Evolutionary conservation across 164 flowering plant species (phyloP).

Genomic region (Pachysandra terminalis): DNA sequence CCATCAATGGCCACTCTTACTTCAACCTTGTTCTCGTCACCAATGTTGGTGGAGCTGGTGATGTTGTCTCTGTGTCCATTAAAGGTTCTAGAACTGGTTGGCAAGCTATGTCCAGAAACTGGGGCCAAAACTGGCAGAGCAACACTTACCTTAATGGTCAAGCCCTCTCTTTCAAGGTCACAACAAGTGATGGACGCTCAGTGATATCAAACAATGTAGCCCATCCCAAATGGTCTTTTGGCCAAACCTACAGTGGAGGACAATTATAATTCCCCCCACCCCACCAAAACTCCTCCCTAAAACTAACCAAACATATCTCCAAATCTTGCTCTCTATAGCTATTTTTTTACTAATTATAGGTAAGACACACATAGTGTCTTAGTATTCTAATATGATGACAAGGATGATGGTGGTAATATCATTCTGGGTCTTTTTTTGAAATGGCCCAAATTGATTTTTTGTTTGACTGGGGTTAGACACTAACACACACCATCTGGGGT

Average conservation of each 20-base stretch:
- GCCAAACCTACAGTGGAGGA: conserved; percentile 55
- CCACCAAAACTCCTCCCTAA: neutral
- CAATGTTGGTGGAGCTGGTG: conserved; percentile 79
- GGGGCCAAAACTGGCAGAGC: conserved; percentile 87
- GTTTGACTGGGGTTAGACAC: neutral
- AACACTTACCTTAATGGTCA: conserved; percentile 64
- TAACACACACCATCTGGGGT: neutral
- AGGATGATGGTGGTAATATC: neutral
- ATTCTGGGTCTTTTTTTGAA: conserved; percentile 5
- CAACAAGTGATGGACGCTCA: conserved; percentile 57
- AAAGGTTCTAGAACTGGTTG: conserved; percentile 65
- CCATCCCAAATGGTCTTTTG: conserved; percentile 60
- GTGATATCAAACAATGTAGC: conserved; percentile 59
- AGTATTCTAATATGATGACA: neutral
- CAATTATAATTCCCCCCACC: conserved; percentile 35
- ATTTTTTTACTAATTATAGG: neutral
- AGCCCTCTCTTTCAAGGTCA: conserved; percentile 55
- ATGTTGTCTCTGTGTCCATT: conserved; percentile 49
- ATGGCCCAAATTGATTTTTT: conserved; percentile 9
- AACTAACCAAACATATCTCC: conserved; percentile 3
- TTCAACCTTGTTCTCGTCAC: conserved; percentile 71
- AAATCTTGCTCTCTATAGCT: neutral
- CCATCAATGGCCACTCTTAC: conserved; percentile 69
- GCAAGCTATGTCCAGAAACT: conserved; percentile 69
- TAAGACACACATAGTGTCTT: neutral